phyloP scores from a whole-genome alignment of 1,139 yeast species.

The Lodderomyces elongisporus region DNA sequence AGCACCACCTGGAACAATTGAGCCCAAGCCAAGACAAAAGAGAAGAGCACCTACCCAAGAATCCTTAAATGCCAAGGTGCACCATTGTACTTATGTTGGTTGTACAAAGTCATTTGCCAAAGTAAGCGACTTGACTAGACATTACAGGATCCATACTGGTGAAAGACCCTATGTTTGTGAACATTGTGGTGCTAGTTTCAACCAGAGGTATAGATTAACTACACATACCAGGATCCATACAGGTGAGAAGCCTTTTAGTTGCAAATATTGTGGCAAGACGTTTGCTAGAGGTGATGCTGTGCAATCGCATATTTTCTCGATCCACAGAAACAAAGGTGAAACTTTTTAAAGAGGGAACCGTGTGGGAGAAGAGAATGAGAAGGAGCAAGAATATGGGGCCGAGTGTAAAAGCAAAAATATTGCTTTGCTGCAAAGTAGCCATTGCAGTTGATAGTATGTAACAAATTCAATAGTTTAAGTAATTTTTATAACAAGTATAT shows the following conservation, averaged over 20 bases:
- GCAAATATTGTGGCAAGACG: constrained; percentile 20
- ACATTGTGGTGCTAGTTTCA: constrained; percentile 20
- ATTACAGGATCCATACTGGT: constrained; percentile 23
- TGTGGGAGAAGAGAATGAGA: neutral
- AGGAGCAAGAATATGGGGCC: no score
- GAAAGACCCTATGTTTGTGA: constrained; percentile 23
- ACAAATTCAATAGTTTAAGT: no score
- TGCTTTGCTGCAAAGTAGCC: no score
- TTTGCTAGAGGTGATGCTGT: constrained; percentile 28
- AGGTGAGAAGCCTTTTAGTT: constrained; percentile 25
- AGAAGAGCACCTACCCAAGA: constrained; percentile 3
- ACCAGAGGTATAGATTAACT: constrained; percentile 23
- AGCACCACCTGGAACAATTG: constrained; percentile 10
- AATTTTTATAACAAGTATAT: no score
- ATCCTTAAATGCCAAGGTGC: constrained; percentile 14
- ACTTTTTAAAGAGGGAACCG: constrained; percentile 7
- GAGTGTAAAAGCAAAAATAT: no score
- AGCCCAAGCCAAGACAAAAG: neutral
- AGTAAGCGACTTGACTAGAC: constrained; percentile 21
- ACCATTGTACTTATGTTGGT: constrained; percentile 15
- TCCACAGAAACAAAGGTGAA: constrained; percentile 15
- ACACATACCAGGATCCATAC: constrained; percentile 24
- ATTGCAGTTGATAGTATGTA: no score
- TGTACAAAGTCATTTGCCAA: constrained; percentile 20
- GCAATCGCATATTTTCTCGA: constrained; percentile 20